phyloP scores from a whole-genome alignment of 2,329 filamentous ascomycete species.

The Colletotrichum cereale region DNA sequence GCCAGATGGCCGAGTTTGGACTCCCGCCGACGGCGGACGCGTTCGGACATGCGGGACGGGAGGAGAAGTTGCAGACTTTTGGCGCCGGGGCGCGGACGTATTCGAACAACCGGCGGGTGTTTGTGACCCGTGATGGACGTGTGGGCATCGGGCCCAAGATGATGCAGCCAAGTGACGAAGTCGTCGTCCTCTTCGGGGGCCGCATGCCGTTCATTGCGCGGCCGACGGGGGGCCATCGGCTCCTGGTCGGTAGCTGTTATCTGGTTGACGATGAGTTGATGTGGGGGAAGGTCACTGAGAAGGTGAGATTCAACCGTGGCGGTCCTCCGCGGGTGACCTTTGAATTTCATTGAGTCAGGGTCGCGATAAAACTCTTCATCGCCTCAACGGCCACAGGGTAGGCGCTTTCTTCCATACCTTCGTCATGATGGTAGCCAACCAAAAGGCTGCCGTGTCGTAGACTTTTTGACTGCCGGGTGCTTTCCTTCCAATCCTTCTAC shows the following conservation, averaged over 20 bases:
- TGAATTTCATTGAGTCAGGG: constrained; percentile 18
- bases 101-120: constrained; percentile 24
- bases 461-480: background rate
- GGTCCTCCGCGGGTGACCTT: constrained; percentile 22
- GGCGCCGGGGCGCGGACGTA: constrained; percentile 11
- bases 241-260: constrained; percentile 38
- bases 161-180: constrained; percentile 37
- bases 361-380: background rate
- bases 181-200: constrained; percentile 38
- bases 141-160: constrained; percentile 38
- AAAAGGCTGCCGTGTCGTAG: background rate
- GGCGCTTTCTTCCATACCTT: too few species aligned
- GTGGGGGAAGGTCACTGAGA: constrained; percentile 36
- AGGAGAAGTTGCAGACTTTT: constrained; percentile 23
- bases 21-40: background rate
- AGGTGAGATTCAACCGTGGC: constrained; percentile 23
- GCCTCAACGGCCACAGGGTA: background rate
- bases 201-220: constrained; percentile 40
- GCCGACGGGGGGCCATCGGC: constrained; percentile 21
- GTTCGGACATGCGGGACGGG: constrained; percentile 4
- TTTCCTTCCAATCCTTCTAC: background rate
- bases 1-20: constrained; percentile 16
- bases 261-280: constrained; percentile 40
- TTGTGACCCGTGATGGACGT: constrained; percentile 32
- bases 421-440: background rate